Conservation (phyloP, 2,329 filamentous ascomycete species). For the Hirsutella rhossiliensis region DNA sequence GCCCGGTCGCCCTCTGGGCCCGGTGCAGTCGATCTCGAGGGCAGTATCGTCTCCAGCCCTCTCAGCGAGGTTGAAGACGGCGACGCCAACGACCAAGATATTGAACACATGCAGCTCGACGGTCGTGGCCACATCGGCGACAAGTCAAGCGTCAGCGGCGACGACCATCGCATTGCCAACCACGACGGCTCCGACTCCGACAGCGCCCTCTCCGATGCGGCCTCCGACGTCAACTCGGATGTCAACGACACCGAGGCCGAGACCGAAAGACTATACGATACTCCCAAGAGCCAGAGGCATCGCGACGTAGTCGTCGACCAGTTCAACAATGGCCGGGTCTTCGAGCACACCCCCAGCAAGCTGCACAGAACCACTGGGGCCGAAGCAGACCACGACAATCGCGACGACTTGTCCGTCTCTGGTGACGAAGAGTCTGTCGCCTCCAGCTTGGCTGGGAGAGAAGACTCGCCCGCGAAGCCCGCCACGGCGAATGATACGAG, state of each 20-base stretch:
- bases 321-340: constrained; percentile 39
- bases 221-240: constrained; percentile 25
- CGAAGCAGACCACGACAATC: constrained; percentile 23
- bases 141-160: constrained; percentile 14
- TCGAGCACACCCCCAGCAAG: constrained; percentile 66
- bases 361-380: constrained; percentile 40
- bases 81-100: constrained; percentile 57
- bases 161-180: constrained; percentile 11
- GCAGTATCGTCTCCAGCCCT: constrained; percentile 74
- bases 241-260: constrained; percentile 72
- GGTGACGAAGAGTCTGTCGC: constrained; percentile 25
- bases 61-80: constrained; percentile 85
- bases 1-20: constrained; percentile 30
- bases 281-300: constrained; percentile 57
- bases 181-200: constrained; percentile 31
- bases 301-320: constrained; percentile 48
- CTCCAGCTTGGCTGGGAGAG: constrained; percentile 25
- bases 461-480: constrained; percentile 23
- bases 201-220: constrained; percentile 44
- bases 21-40: constrained; percentile 36
- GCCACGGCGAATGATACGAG: constrained; percentile 13
- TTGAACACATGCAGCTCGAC: constrained; percentile 44
- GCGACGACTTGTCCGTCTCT: constrained; percentile 27
- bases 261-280: constrained; percentile 84
- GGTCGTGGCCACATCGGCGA: constrained; percentile 19